phyloP scores from a whole-genome alignment of 495 filamentous ascomycete genomes.

The Penicillium pancosmium region DNA sequence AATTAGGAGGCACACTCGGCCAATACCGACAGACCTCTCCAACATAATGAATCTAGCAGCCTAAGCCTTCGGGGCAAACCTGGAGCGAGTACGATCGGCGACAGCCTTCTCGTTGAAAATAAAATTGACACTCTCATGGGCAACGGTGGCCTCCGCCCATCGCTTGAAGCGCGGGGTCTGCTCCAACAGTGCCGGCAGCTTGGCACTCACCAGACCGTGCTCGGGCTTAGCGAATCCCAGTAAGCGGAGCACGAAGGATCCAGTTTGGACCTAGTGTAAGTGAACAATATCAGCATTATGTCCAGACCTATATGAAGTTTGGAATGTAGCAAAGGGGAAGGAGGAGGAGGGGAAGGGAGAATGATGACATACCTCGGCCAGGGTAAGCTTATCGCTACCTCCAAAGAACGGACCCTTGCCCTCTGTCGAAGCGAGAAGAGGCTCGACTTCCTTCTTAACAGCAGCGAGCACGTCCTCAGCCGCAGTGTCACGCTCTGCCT shows the following conservation, averaged over 20 bases:
- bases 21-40: neutral
- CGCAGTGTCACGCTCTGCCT: constrained; percentile 40
- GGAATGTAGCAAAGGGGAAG: too few relatives aligned
- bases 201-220: constrained; percentile 52
- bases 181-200: constrained; percentile 50
- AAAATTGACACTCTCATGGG: constrained; percentile 66
- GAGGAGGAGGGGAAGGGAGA: too few relatives aligned
- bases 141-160: constrained; percentile 65
- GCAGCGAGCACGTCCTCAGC: constrained; percentile 46
- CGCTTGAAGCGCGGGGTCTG: constrained; percentile 65
- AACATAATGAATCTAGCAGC: neutral
- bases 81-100: constrained; percentile 27
- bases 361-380: constrained; percentile 68
- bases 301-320: too few relatives aligned
- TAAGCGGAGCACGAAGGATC: constrained; percentile 67
- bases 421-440: constrained; percentile 51
- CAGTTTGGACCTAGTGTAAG: constrained; percentile 57
- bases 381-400: constrained; percentile 72
- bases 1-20: neutral
- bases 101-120: constrained; percentile 58
- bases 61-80: constrained; percentile 31
- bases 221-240: constrained; percentile 52
- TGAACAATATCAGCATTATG: too few relatives aligned
- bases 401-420: constrained; percentile 78
- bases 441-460: constrained; percentile 75